A percentile compares a stretch with the other conserved stretches of the same genome.
Evolutionary conservation across 2,329 filamentous ascomycete genomes (phyloP).

Genomic region (Pseudogymnoascus pannorum): DNA sequence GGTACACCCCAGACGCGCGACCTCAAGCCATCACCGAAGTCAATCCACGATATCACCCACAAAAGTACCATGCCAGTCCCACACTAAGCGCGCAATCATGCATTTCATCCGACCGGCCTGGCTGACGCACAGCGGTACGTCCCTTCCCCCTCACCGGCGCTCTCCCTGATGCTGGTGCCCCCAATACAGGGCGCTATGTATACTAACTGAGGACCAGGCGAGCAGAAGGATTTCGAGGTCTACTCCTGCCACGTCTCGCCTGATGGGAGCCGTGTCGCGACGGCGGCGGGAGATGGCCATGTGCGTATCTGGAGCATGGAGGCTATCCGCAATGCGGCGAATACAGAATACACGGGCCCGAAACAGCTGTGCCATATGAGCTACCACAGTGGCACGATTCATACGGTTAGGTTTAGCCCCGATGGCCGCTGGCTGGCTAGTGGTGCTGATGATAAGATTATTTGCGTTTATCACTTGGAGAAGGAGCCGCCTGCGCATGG

Average conservation of each 20-base stretch:
- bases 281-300: slow-evolving; percentile 93
- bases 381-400: slow-evolving; percentile 95
- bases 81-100: slow-evolving; percentile 41
- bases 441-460: slow-evolving; percentile 96
- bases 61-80: background rate
- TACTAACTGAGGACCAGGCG: background rate
- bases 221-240: slow-evolving; percentile 88
- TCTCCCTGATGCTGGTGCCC: background rate
- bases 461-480: slow-evolving; percentile 92
- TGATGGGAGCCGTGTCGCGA: slow-evolving; percentile 84
- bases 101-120: slow-evolving; percentile 90
- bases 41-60: background rate
- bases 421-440: slow-evolving; percentile 94
- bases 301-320: slow-evolving; percentile 98
- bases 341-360: slow-evolving; percentile 65
- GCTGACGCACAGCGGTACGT: slow-evolving; percentile 82
- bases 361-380: slow-evolving; percentile 97
- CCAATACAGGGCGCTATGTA: background rate
- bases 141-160: slow-evolving; percentile 10
- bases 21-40: background rate
- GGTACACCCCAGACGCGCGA: background rate
- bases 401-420: slow-evolving; percentile 92
- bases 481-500: slow-evolving; percentile 68
- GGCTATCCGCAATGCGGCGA: slow-evolving; percentile 74
- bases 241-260: slow-evolving; percentile 97